phyloP scores from a whole-genome alignment of 2,329 filamentous ascomycete species.

The Fonsecaea pugnacius region DNA sequence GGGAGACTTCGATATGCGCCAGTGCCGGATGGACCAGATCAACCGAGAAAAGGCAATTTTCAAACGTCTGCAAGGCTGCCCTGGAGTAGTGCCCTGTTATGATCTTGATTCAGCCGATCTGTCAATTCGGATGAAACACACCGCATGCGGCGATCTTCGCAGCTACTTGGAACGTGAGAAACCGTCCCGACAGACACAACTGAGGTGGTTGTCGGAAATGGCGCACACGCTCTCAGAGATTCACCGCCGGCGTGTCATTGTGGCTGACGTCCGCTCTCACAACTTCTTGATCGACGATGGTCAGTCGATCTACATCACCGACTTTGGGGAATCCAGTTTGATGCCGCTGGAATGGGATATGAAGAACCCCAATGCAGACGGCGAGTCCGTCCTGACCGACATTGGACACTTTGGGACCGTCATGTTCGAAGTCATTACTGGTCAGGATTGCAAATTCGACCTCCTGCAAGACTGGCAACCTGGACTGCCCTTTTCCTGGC shows the following conservation, averaged over 20 bases:
- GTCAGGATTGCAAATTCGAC: constrained; percentile 37
- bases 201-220: constrained; percentile 26
- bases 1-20: constrained; percentile 32
- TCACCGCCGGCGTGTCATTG: constrained; percentile 27
- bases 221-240: constrained; percentile 23
- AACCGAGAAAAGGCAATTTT: constrained; percentile 27
- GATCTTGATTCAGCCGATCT: constrained; percentile 1
- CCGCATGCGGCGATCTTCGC: constrained; percentile 31
- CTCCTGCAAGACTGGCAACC: constrained; percentile 34
- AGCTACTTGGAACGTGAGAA: constrained; percentile 18
- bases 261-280: constrained; percentile 26
- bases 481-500: constrained; percentile 34
- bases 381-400: constrained; percentile 40
- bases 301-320: constrained; percentile 39
- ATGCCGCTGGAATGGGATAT: constrained; percentile 38
- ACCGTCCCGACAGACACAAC: constrained; percentile 16
- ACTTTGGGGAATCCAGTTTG: constrained; percentile 39
- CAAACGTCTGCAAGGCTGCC: constrained; percentile 2
- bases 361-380: constrained; percentile 38
- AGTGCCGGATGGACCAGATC: constrained; percentile 26
- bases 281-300: constrained; percentile 34
- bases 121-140: constrained; percentile 21
- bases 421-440: constrained; percentile 41
- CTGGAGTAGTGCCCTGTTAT: constrained; percentile 8
- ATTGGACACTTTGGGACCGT: constrained; percentile 42